phyloP scores from a whole-genome alignment of 768 basidiomycete genomes.

The Lactifluus hygrophoroides region DNA sequence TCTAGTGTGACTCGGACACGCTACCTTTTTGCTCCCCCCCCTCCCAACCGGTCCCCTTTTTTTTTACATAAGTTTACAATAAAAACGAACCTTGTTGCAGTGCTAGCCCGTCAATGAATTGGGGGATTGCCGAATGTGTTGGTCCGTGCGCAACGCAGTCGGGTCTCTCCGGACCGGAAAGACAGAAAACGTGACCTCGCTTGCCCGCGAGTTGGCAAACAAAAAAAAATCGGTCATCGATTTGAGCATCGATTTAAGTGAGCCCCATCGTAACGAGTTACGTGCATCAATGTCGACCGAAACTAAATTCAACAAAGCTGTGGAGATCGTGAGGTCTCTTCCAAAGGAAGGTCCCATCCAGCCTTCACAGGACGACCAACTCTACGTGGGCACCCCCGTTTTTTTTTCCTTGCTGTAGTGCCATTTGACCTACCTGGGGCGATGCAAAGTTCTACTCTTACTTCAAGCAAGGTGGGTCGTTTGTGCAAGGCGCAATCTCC shows the following conservation, averaged over 20 bases:
- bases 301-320: slow-evolving; percentile 74
- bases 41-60: no score
- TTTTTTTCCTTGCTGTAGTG: slow-evolving; percentile 11
- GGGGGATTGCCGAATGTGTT: neutral
- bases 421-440: slow-evolving; percentile 1
- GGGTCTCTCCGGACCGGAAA: no score
- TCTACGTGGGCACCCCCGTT: slow-evolving; percentile 50
- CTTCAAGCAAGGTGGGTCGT: slow-evolving; percentile 80
- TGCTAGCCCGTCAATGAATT: neutral
- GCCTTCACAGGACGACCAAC: slow-evolving; percentile 65
- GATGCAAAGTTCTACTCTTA: slow-evolving; percentile 81
- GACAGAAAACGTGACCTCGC: neutral
- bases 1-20: no score
- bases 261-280: neutral
- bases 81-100: neutral
- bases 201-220: neutral
- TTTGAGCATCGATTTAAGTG: slow-evolving; percentile 1
- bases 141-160: neutral
- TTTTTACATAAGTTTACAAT: neutral
- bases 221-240: no score
- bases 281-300: slow-evolving; percentile 27
- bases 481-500: neutral
- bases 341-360: slow-evolving; percentile 78
- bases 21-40: no score
- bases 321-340: slow-evolving; percentile 52